Conservation (phyloP, 352 stramenopile species). For the Phytophthora ohioensis region DNA sequence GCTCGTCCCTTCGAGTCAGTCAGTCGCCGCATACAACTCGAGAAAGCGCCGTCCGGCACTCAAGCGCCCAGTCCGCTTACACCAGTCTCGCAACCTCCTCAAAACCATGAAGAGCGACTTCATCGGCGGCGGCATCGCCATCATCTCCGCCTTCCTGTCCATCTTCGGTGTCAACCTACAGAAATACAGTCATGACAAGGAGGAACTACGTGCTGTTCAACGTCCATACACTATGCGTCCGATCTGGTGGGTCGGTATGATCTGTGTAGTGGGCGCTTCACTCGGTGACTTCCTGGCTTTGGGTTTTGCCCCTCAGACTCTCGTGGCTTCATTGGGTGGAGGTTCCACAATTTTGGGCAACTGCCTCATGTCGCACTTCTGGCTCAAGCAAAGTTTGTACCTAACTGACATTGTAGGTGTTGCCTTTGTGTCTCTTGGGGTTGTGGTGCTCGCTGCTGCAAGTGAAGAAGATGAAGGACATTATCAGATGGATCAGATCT, state of each 20-base stretch:
- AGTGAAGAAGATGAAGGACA: conserved; percentile 76
- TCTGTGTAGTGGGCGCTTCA: conserved; percentile 83
- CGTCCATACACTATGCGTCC: conserved; percentile 86
- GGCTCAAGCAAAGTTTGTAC: conserved; percentile 89
- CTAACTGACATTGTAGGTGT: conserved; percentile 86
- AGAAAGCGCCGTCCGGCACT: conserved; percentile 20
- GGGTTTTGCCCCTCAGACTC: conserved; percentile 88
- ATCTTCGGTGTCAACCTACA: conserved; percentile 94
- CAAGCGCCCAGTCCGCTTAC: conserved; percentile 9
- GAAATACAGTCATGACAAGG: conserved; percentile 92
- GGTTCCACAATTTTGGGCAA: conserved; percentile 89
- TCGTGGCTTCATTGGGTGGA: conserved; percentile 83
- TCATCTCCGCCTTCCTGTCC: conserved; percentile 78
- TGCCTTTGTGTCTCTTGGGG: conserved; percentile 75
- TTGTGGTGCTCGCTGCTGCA: conserved; percentile 80
- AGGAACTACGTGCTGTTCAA: conserved; percentile 71
- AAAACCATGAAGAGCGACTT: conserved; percentile 43
- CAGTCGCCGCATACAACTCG: conserved; percentile 5
- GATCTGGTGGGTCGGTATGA: conserved; percentile 91
- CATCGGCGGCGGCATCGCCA: conserved; percentile 79
- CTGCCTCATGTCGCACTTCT: conserved; percentile 87
- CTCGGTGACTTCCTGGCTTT: conserved; percentile 89
- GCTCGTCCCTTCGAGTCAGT: conserved; percentile 36
- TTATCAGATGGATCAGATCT: conserved; percentile 90
- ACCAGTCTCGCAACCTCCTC: conserved; percentile 4